Evolutionary conservation across 2,329 filamentous ascomycete genomes (phyloP), one percentile per base, ranked within the genome.

Genomic region (Colletotrichum sp.): DNA sequence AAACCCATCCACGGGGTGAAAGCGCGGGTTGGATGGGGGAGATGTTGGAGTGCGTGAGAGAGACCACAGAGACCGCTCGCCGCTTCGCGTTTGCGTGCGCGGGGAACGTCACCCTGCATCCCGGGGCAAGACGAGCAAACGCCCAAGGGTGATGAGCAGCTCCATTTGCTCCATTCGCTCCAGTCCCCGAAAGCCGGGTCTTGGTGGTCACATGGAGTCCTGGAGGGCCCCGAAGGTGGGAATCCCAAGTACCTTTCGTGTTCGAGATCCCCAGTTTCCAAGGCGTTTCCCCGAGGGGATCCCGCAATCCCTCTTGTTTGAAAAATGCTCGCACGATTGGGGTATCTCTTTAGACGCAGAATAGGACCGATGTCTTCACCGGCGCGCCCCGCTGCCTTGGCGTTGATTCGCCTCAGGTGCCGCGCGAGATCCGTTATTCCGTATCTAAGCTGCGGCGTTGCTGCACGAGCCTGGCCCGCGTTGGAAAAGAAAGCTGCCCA

Each of bases 61-160:
- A 69, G 15, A n/a, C 26, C 62, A 22, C 39, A 16, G 26, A 74
- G 26, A 59, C 30, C n/a, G 15, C 65, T 68, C 65, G 65, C 30
- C 28, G 44, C 28, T 63, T 55, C 62, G 68, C 62, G 24, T 26
- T 75, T 28, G 60, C 28, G 28, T 32, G 32, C 63, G 55, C 73
- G 73, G 73, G 72, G 70, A 69, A 69, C 74, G 74, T 75, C 70
- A 75, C 70, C 70, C 64, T 75, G 64, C 74, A 68, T 69, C 48
- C 69, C 70, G 64, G 70, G 70, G 28, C 13, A 32, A 62, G 28
- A 64, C 34, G 62, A 64, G 62, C 15, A 24, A 44, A 32, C 7
- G 15, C 15, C 4, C 34, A 39, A 36, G 30, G 62, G 62, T 28
- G 24, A 62, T 32, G 39, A 57, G 22, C 63, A 44, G 62, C n/a